Percentiles rank a stretch among this genome's conserved stretches.
phyloP scores from a whole-genome alignment of 345 rosid species.

The Sisymbrium irio region DNA sequence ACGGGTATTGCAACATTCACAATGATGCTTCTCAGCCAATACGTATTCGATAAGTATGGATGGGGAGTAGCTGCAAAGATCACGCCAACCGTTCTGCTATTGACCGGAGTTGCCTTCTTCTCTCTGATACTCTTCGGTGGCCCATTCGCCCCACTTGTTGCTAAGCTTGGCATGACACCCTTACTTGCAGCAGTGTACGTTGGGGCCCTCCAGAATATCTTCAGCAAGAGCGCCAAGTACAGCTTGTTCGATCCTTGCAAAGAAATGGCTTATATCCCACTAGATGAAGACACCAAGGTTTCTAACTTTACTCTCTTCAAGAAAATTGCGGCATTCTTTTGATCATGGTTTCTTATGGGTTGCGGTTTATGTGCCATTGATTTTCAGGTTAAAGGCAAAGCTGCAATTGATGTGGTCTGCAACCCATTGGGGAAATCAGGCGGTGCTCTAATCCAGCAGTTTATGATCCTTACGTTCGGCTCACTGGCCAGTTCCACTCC shows the following conservation, averaged over 20 bases:
- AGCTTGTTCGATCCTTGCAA: conserved; percentile 98
- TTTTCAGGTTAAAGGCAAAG: conserved; percentile 90
- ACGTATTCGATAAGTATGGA: conserved; percentile 75
- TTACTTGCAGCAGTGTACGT: conserved; percentile 96
- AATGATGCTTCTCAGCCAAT: conserved; percentile 95
- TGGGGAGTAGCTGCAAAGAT: conserved; percentile 97
- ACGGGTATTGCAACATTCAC: conserved; percentile 88
- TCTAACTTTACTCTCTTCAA: not conserved
- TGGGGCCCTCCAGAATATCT: conserved; percentile 96
- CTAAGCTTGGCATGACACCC: conserved; percentile 86
- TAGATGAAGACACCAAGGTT: conserved; percentile 98
- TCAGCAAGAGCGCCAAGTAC: conserved; percentile 99
- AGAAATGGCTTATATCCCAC: conserved; percentile 97
- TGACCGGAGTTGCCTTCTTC: conserved; percentile 93
- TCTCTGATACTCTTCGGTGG: conserved; percentile 74
- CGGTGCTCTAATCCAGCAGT: conserved; percentile 95
- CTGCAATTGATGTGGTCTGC: conserved; percentile 96
- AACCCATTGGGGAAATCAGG: conserved; percentile 97
- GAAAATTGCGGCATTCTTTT: not conserved
- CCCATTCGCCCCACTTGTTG: conserved; percentile 68
- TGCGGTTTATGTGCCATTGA: not conserved
- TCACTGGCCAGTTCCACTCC: conserved; percentile 96
- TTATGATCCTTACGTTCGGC: conserved; percentile 94
- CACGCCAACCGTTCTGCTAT: conserved; percentile 83
- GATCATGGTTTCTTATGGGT: not conserved